phyloP scores from a whole-genome alignment of 2,329 filamentous ascomycete genomes.

The Exophiala spinifera region DNA sequence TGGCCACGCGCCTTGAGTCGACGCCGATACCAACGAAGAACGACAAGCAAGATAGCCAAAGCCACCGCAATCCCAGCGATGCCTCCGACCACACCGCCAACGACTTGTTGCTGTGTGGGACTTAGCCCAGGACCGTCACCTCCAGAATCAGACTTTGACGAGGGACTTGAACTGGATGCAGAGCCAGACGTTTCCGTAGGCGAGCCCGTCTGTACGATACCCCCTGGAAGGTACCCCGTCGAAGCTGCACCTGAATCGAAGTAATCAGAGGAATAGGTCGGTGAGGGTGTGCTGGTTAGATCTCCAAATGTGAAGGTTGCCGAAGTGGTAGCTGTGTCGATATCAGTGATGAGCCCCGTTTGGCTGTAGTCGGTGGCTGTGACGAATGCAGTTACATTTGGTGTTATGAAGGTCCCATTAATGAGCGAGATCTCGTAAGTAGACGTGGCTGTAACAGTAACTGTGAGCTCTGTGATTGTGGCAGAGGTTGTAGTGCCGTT shows the following conservation, averaged over 20 bases:
- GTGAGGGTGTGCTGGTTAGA: constrained; percentile 10
- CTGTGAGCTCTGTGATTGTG: constrained; percentile 7
- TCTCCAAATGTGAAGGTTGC: constrained; percentile 18
- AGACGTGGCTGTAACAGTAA: constrained; percentile 26
- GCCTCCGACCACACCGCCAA: constrained; percentile 62
- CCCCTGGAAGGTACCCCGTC: constrained; percentile 1
- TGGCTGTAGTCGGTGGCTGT: constrained; percentile 1
- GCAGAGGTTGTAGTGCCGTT: constrained; percentile 11
- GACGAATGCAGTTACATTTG: neutral
- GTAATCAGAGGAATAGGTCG: neutral
- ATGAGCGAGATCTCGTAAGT: constrained; percentile 24
- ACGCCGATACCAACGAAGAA: constrained; percentile 52
- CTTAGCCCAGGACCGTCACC: constrained; percentile 24
- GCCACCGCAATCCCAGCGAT: constrained; percentile 56
- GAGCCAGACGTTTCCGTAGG: constrained; percentile 15
- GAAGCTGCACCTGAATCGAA: neutral
- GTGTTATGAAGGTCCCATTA: constrained; percentile 23
- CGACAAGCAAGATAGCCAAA: constrained; percentile 49
- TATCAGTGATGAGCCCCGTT: neutral
- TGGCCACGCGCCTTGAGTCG: constrained; percentile 25
- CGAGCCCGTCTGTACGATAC: constrained; percentile 6
- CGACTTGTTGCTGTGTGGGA: constrained; percentile 50
- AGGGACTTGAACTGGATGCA: constrained; percentile 23
- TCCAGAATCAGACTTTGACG: constrained; percentile 18
- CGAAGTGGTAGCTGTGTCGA: neutral